Evolutionary conservation across 345 rosid species (phyloP), one percentile per base, ranked within the genome.

Genomic region (Gossypium australe): DNA sequence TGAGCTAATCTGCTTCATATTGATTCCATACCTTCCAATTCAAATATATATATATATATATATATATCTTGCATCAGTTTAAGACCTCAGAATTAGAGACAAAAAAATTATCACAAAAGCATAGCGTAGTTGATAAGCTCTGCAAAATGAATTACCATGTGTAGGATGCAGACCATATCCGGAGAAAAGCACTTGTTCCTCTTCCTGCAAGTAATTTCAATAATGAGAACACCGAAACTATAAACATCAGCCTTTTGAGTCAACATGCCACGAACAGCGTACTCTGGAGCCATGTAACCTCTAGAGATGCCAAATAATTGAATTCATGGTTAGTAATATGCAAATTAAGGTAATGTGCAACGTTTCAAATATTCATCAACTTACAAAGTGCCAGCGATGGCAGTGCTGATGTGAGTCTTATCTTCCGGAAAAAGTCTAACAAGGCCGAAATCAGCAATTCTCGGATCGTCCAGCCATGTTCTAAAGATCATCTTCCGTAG

Each of bases 231-330:
- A 53, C 98, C 97, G 0, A 85, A 94, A 80, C 97, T 89, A 78
- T 90, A 94, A 45, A 94, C 88, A 44, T 94, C 97, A 0, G 88
- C 97, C 85, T 92, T 94, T 85, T 89, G 94, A 0, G 93, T 90
- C 52, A 94, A 74, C 70, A 86, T 85, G 44, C 98, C 98, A 0
- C 87, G 81, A 71, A 88, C 89, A 4, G 90, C 80, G 57, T 92
- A 94, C 60, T 94, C 97, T 0, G 98, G 98, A 38, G 97, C 97
- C 98, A 90, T 90, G 79, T 92, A 94, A 58, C 98, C 98, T 77
- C 97, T 94, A 74, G 41, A 71, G 16, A 27, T 68, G 55, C 61
- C 17, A 65, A 67, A 38, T 29, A 58, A 18, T 63, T 22, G 29
- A 72, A 41, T 53, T 29, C 61, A 2, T 2, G 57, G 41, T 72